Evolutionary conservation across 495 filamentous ascomycete genomes (phyloP).

Genomic region (Hypoxylon rickii): DNA sequence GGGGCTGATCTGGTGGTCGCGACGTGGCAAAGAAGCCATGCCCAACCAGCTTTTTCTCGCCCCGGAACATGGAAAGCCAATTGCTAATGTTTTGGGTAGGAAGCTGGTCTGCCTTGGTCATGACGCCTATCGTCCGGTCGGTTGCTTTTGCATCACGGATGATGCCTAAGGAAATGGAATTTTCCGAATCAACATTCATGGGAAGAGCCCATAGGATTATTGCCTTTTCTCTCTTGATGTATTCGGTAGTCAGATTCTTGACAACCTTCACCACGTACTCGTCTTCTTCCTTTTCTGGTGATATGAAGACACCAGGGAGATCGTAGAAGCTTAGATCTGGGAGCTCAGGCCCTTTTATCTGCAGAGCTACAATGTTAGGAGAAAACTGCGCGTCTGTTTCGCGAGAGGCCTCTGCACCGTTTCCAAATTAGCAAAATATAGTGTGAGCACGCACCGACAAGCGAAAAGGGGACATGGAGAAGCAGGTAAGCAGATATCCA

Average conservation of each 20-base stretch:
- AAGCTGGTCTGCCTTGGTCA: constrained; percentile 80
- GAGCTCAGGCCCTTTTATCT: constrained; percentile 70
- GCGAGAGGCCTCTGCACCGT: constrained; percentile 33
- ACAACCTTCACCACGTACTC: constrained; percentile 69
- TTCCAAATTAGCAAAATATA: constrained; percentile 7
- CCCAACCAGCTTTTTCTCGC: constrained; percentile 58
- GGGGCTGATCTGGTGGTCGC: constrained; percentile 46
- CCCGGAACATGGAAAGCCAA: constrained; percentile 64
- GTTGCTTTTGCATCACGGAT: constrained; percentile 63
- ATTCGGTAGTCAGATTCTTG: constrained; percentile 67
- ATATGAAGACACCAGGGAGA: constrained; percentile 76
- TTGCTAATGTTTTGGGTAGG: constrained; percentile 52
- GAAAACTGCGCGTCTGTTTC: constrained; percentile 66
- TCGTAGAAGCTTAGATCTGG: constrained; percentile 80
- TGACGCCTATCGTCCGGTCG: constrained; percentile 69
- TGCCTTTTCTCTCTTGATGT: constrained; percentile 65
- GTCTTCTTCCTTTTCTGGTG: constrained; percentile 62
- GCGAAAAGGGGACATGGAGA: background rate
- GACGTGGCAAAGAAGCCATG: constrained; percentile 69
- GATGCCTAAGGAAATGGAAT: constrained; percentile 68
- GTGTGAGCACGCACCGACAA: background rate
- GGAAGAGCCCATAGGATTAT: constrained; percentile 75
- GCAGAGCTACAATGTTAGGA: constrained; percentile 74
- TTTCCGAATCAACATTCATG: constrained; percentile 75
- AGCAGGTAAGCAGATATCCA: too few relatives aligned